phyloP scores from a whole-genome alignment of 1,139 yeast genomes.

The Lodderomyces metapsilosis region DNA sequence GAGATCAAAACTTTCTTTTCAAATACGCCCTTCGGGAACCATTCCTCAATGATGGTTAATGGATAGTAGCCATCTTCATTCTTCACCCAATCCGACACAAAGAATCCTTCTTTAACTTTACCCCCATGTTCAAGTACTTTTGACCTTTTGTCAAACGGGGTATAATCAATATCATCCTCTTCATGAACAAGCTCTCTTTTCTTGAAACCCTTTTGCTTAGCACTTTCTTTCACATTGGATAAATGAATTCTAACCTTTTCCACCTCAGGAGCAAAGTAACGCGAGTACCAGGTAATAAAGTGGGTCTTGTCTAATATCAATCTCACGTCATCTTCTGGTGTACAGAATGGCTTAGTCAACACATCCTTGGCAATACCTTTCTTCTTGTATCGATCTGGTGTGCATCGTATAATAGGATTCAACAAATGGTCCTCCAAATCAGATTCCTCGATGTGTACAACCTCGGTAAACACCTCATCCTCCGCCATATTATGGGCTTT shows the following conservation, averaged over 20 bases:
- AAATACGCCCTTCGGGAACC: conserved; percentile 55
- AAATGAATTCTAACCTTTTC: conserved; percentile 65
- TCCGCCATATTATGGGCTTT: conserved; percentile 71
- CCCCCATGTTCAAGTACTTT: conserved; percentile 41
- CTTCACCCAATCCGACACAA: conserved; percentile 66
- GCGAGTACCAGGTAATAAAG: conserved; percentile 79
- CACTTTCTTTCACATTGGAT: conserved; percentile 58
- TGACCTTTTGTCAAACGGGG: conserved; percentile 26
- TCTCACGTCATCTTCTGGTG: conserved; percentile 62
- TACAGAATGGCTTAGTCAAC: conserved; percentile 74
- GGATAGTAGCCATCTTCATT: conserved; percentile 67
- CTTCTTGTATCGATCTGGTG: conserved; percentile 68
- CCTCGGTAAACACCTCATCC: conserved; percentile 56
- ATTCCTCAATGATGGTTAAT: conserved; percentile 54
- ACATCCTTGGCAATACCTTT: conserved; percentile 61
- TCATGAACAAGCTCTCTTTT: conserved; percentile 29
- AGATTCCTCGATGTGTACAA: conserved; percentile 50
- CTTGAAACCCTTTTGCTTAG: conserved; percentile 53
- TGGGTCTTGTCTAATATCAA: conserved; percentile 61
- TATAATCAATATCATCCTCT: conserved; percentile 3
- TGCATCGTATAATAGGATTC: conserved; percentile 81
- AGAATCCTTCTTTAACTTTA: conserved; percentile 50
- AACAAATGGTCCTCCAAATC: conserved; percentile 66
- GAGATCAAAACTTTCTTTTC: conserved; percentile 54
- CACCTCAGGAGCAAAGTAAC: conserved; percentile 51